Base-by-base conservation (phyloP, 352 stramenopile genomes). In the Phytophthora capsici region DNA sequence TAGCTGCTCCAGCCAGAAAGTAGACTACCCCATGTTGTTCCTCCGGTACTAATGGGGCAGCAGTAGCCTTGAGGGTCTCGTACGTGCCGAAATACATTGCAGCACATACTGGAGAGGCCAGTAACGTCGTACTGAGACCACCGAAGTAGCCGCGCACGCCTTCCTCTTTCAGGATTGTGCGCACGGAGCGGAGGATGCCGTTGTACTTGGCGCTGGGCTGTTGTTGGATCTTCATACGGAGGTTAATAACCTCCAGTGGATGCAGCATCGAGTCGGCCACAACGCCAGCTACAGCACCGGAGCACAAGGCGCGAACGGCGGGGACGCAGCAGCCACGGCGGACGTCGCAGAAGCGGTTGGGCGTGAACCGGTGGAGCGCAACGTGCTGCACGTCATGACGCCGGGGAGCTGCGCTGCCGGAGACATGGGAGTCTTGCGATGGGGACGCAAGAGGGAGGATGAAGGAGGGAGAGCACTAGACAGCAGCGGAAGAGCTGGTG, bases 151-250 rank as follows among this genome's bases (percentile, higher is more conserved):
- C 87, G 9, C 82, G 79, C 2, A 93, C 37, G 22, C 84, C 86
- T 64, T 95, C 86, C 49, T 93, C 84, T 23, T 76, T 75, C 14
- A 93, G 52, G 25, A 93, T 91, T 6, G 85, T 93, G 45, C 71
- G 52, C 0, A 87, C 62, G 2, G 85, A 76, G 41, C 80, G 75
- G n/a, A 86, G 20, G 34, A 93, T 82, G 38, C 77, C 80, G 32
- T 73, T 75, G 69, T 93, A 93, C 58, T 89, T 85, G 62, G 73
- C 53, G 12, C 65, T 80, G 14, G 70, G 68, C 41, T 53, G 57
- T 22, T 74, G 72, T 67, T 92, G 86, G 41, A 95, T 82, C 62
- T 95, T 95, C 76, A 93, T 91, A 40, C 86, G 86, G 40, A 93
- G 57, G 65, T 93, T 95, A 57, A 95, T 85, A 17, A 89, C 88